Evolutionary conservation across 768 basidiomycete species (phyloP).

Genomic region (Boletellus emodensis): DNA sequence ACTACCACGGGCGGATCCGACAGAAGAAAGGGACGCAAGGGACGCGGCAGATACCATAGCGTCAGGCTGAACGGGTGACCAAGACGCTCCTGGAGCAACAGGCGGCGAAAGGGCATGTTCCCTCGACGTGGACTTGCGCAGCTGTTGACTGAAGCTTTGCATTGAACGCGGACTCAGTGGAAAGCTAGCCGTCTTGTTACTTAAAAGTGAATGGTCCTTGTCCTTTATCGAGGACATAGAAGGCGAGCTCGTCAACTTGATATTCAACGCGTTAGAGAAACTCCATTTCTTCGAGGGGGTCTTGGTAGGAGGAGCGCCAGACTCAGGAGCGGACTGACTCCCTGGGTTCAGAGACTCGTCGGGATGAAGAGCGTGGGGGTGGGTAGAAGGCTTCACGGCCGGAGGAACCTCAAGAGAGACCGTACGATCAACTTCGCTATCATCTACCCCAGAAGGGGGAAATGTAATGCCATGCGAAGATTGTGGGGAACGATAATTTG

Average conservation of each 20-base stretch:
- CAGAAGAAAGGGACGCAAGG: slow-evolving; percentile 67
- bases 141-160: slow-evolving; percentile 56
- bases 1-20: slow-evolving; percentile 58
- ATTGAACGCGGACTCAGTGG: slow-evolving; percentile 66
- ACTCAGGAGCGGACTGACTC: slow-evolving; percentile 40
- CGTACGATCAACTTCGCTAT: slow-evolving; percentile 44
- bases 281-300: slow-evolving; percentile 97
- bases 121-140: slow-evolving; percentile 67
- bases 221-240: slow-evolving; percentile 53
- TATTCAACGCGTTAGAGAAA: slow-evolving; percentile 80
- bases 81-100: slow-evolving; percentile 43
- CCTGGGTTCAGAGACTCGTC: slow-evolving; percentile 37
- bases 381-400: slow-evolving; percentile 19
- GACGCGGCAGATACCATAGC: slow-evolving; percentile 80
- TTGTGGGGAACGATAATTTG: slow-evolving; percentile 65
- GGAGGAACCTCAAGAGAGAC: slow-evolving; percentile 51
- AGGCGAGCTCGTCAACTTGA: slow-evolving; percentile 66
- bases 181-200: slow-evolving; percentile 48
- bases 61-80: slow-evolving; percentile 69
- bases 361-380: slow-evolving; percentile 33
- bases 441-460: slow-evolving; percentile 44
- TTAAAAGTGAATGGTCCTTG: slow-evolving; percentile 33
- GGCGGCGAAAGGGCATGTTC: slow-evolving; percentile 52
- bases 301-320: slow-evolving; percentile 50
- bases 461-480: slow-evolving; percentile 53